Base-by-base conservation (phyloP, 176 grass and related monocot genomes). In the Carex pumila region DNA sequence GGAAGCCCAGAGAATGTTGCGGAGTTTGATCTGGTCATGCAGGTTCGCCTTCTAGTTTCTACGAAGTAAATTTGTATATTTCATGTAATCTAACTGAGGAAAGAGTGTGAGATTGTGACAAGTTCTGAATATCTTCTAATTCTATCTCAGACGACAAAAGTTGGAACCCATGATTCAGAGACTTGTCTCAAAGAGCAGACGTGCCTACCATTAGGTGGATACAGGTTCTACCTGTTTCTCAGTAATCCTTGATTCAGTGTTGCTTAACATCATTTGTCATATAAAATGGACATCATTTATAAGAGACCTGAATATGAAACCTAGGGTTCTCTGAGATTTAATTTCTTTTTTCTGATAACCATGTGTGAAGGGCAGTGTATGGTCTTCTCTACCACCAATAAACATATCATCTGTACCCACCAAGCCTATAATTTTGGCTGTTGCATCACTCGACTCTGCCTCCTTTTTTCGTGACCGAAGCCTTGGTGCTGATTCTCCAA, bases 21-120 rank as follows among this genome's bases (percentile, higher is more conserved):
- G 15, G 96, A 98, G 92, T 98, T 98, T 59, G 91, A 98, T 71
- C 89, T 98, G 6, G 61, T 98, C 89, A 98, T 98, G 96, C 96
- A 98, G 96, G 96, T 98, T 93, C 57, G 71, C 19, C n/a, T 30
- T 19, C 65, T 19, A 79, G 30, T 86, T 56, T 86, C 71, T 15
- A 50, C 59, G 61, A 62, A 68, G 31, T 61, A 47, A 55, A 56
- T 79, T 12, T 68, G 53, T 89, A 79, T 79, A 12, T 49, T 52
- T 82, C 17, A 4, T 53, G 45, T 50, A 13, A 82, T 14, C 12
- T 76, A 56, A 82, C 21, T 76, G 65, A 76, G 61, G 43, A 53
- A 73, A 69, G 71, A 83, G 39, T 66, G 65, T 79, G 65, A 45
- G 1, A 79, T 61, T 86, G 7, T 62, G 54, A 79, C 30, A 75